Base-by-base conservation (phyloP, 2,329 filamentous ascomycete species). In the Lasiodiplodia gonubiensis region DNA sequence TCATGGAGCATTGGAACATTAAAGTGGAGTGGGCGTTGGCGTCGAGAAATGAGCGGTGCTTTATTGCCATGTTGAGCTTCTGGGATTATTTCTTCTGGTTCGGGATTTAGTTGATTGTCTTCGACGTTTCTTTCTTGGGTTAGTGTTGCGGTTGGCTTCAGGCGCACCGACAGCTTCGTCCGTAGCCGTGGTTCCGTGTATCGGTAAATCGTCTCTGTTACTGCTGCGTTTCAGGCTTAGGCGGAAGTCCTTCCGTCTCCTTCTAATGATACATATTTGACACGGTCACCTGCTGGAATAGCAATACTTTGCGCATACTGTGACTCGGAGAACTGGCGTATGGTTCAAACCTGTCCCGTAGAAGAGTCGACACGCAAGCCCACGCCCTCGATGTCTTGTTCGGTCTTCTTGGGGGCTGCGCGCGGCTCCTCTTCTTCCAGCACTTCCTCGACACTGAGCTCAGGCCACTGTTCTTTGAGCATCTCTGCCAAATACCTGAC, bases 401-500 rank as follows among this genome's bases (percentile, higher is more conserved):
- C 21, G 2, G 8, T 10, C 7, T 61, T 61, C 10, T 35, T 49
- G 16, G 25, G 7, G 25, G 18, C n/a, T 23, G 39, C 16, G 4
- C 23, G 12, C 14, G 46, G 60, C 21, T 66, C 64, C 52, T 80
- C 78, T 21, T 78, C 75, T 65, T 80, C 79, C 52, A 76, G 75
- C 0, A 80, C 68, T 39, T 79, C 79, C 53, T 75, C 70, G 0
- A 80, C 75, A 8, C 67, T 66, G 18, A 78, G 46, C 5, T 59
- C 67, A 2, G 78, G 77, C 63, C 77, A 81, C 11, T 72, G 70
- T 4, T 60, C 68, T 14, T 75, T 71, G 3, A 80, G 18, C 5
- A 70, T 66, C 16, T 66, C 67, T 14, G 74, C 77, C 21, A 80
- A 68, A 54, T 74, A 78, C 21, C 73, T 69, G n/a, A 81, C 77